Base-by-base conservation (phyloP, 2,329 filamentous ascomycete species). In the Gnomoniopsis sp. region DNA sequence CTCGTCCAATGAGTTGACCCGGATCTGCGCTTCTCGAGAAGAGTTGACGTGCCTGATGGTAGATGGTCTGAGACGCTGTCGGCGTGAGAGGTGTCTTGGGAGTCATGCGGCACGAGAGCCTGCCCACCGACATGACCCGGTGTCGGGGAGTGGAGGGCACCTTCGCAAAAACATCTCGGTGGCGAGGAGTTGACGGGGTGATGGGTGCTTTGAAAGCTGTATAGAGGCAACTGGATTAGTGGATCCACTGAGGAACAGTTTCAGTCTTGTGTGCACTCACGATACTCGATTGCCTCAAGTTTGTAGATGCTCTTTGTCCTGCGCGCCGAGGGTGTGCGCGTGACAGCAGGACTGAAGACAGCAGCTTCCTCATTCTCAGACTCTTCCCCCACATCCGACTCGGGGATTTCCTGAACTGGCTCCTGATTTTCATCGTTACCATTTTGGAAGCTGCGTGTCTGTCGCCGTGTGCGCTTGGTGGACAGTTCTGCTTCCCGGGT, bases 41-140 rank as follows among this genome's bases (percentile, higher is more conserved):
- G 2, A 96, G 75, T 68, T 96, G 91, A 33, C 93, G 87, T 17
- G 92, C 95, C 61, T 88, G 82, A 63, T 95, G 91, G 73, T 97
- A 98, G 41, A 97, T 80, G 0, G 91, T 95, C 55, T 87, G 85
- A 22, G 83, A 77, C 12, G 85, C 78, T 30, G 85, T 83, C 14
- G 90, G 89, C 7, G 89, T 90, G 36, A 82, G 77, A 12, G 88
- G 88, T 14, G 91, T 90, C 64, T 88, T 86, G 21, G 90, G 90
- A 46, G 91, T 96, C 66, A 88, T 79, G 57, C 93, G 89, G 64
- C 90, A 93, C 67, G 88, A 83, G 38, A 90, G 80, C 68, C 86
- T 90, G 63, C 88, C 90, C 38, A 84, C 83, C 14, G 93, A 85
- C 75, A 90, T 88, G 59, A 96, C 88, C 58, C 90, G 86, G 71